Base-by-base conservation (phyloP, 2,329 filamentous ascomycete species). In the Colletotrichum viniferum region DNA sequence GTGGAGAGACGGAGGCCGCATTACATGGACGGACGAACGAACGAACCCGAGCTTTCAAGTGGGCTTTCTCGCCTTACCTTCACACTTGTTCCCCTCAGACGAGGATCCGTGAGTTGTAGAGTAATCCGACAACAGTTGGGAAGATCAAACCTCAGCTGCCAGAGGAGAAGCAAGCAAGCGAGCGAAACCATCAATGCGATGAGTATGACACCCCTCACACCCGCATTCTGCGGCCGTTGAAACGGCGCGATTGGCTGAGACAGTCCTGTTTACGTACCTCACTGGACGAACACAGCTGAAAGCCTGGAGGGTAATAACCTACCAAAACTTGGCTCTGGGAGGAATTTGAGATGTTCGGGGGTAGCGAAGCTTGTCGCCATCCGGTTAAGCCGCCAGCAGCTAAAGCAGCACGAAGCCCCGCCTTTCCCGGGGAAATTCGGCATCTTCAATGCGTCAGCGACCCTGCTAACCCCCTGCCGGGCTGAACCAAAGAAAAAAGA, bases 361-460 rank as follows among this genome's bases (percentile, higher is more conserved):
- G 28, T 13, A 36, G 32, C 34, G 16, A 34, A 58, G 72, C 62
- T 67, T 72, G 65, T 21, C 60, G 34, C 16, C 13, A 73, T 70
- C 21, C n/a, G 58, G 71, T 18, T 61, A 61, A 61, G 58, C 58
- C 58, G 26, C 65, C 43, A 52, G 43, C 21, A 14, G 58, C 66
- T 28, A 32, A 32, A 1, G 58, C 30, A 28, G 26, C 56, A 55
- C 38, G 5, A 28, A 36, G 34, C 14, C 43, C 65, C 71, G 24
- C 60, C 36, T 13, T n/a, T 30, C 28, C 62, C 73, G 55, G 69
- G 69, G 61, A 66, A 66, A 24, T 32, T 75, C 73, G 69, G 69
- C 73, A 75, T 73, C 56, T 74, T 30, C 30, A 48, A 55, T 64
- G 70, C 70, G 32, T 75, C 63, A 68, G 69, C 69, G 43, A 48